A percentile compares a stretch with the other conserved stretches of the same genome.
Conservation (phyloP, 805 yeast species). For the Wickerhamiella sergipiensis region DNA sequence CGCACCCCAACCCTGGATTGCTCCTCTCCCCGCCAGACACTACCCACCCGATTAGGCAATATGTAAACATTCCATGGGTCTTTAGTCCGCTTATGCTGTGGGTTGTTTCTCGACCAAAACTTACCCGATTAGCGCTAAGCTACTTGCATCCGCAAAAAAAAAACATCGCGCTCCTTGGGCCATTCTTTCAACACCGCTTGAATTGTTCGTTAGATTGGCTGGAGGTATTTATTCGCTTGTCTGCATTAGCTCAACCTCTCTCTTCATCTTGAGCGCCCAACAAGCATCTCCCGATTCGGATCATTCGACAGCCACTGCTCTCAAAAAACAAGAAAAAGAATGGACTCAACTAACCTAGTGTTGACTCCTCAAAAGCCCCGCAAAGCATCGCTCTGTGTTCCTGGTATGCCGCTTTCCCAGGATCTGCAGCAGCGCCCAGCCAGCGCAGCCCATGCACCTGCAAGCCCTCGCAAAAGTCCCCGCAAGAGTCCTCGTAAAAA, state of each 20-base stretch:
- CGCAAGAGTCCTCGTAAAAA: slow-evolving; percentile 1
- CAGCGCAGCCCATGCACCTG: neutral
- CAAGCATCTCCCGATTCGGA: neutral
- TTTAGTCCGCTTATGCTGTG: neutral
- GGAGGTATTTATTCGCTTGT: no score
- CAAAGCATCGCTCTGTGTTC: neutral
- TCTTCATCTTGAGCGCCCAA: neutral
- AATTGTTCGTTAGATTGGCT: neutral
- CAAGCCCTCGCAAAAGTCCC: neutral
- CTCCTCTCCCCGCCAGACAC: no score
- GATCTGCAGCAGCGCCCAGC: neutral
- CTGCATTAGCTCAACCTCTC: no score
- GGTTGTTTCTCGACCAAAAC: neutral
- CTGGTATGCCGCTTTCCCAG: neutral
- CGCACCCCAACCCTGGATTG: neutral
- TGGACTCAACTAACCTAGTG: neutral
- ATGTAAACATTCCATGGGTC: neutral
- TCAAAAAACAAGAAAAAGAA: no score
- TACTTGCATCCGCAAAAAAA: no score
- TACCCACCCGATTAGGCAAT: neutral
- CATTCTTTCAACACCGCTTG: neutral
- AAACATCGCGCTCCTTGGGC: no score
- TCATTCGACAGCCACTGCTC: no score
- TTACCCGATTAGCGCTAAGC: neutral
- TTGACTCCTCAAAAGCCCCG: neutral